Conservation (phyloP, 2,329 filamentous ascomycete genomes). For the Ustulina deusta region DNA sequence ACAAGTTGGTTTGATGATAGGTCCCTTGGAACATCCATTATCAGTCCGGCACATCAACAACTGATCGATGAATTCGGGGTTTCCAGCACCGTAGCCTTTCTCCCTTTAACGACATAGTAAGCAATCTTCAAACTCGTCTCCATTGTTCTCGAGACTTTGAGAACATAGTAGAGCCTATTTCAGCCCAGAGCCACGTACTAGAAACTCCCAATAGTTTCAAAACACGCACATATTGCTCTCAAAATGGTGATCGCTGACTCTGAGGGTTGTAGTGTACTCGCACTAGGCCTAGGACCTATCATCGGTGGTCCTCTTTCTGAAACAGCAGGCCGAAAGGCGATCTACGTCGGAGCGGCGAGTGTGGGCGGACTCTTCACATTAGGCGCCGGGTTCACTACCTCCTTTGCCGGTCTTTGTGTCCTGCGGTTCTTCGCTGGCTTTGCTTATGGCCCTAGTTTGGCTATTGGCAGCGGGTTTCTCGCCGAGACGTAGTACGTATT, state of each 20-base stretch:
- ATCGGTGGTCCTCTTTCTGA: constrained; percentile 71
- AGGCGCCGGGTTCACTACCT: constrained; percentile 64
- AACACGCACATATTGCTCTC: too few relatives aligned
- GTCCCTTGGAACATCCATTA: constrained; percentile 66
- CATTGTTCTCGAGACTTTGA: too few relatives aligned
- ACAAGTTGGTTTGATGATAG: constrained; percentile 49
- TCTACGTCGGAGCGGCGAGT: constrained; percentile 62
- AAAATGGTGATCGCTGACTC: background rate
- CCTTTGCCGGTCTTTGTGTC: constrained; percentile 63
- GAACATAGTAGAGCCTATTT: too few relatives aligned
- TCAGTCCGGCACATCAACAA: constrained; percentile 60
- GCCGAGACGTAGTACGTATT: constrained; percentile 58
- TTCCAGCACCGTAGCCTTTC: constrained; percentile 66
- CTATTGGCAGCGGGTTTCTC: constrained; percentile 63
- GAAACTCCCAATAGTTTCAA: too few relatives aligned
- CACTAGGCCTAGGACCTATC: constrained; percentile 70
- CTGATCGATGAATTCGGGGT: constrained; percentile 67
- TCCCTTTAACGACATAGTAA: constrained; percentile 68
- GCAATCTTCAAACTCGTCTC: background rate
- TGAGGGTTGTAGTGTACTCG: constrained; percentile 57
- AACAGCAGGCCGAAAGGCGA: constrained; percentile 64
- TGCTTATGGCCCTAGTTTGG: constrained; percentile 61
- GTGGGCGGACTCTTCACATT: constrained; percentile 67
- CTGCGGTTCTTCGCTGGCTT: constrained; percentile 69
- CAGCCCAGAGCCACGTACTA: too few relatives aligned